A percentile compares a stretch with the other conserved stretches of the same genome.
Conservation (phyloP, 495 filamentous ascomycete species). For the Xylaria scruposa region DNA sequence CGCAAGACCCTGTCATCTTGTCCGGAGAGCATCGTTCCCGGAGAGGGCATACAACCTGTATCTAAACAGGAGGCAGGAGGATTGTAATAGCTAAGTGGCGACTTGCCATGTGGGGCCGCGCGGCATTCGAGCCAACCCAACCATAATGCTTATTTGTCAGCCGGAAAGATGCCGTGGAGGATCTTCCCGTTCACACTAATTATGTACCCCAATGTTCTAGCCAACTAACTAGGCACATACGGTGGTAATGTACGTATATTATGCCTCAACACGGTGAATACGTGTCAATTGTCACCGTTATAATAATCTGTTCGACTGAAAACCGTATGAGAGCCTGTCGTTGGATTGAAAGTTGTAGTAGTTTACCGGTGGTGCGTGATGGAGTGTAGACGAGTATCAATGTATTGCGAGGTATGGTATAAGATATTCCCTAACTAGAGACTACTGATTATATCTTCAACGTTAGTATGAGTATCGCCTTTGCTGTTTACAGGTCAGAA, state of each 20-base stretch:
- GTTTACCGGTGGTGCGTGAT: neutral
- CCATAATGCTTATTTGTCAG: neutral
- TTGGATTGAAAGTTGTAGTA: neutral
- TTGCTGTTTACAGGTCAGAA: neutral
- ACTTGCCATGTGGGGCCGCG: slow-evolving; percentile 1
- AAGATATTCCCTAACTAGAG: neutral
- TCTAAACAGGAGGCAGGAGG: neutral
- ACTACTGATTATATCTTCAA: neutral
- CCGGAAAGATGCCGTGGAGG: slow-evolving; percentile 8
- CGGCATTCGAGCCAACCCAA: neutral
- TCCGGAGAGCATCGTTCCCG: neutral
- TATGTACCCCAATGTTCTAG: slow-evolving; percentile 10
- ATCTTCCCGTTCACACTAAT: neutral
- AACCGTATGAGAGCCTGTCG: neutral
- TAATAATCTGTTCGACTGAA: neutral
- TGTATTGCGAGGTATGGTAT: too few species aligned
- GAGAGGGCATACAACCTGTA: neutral
- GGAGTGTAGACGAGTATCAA: neutral
- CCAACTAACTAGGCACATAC: neutral
- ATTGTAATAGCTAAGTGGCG: slow-evolving; percentile 1
- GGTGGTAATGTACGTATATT: too few species aligned
- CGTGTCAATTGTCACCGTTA: neutral
- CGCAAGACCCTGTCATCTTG: neutral
- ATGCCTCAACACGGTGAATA: too few species aligned
- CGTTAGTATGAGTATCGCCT: neutral